Base-by-base conservation (phyloP, 140 eudicot genomes). In the Cichorium intybus region DNA sequence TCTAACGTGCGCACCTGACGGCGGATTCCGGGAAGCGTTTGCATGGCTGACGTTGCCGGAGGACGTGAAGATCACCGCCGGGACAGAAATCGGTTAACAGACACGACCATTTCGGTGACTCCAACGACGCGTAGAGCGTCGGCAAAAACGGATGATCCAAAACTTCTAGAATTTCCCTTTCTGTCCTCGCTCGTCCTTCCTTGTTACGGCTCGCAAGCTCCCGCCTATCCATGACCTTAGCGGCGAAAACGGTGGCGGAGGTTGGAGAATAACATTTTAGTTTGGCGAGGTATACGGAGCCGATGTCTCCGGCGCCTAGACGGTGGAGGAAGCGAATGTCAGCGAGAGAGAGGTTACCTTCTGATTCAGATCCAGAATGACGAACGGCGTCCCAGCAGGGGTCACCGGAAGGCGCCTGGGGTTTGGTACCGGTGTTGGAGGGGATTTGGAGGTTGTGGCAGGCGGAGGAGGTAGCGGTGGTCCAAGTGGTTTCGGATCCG, bases 261-360 rank as follows among this genome's bases (percentile, higher is more conserved):
- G 43, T 16, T 21, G 56, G 72, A 12, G 51, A 34, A 10, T 69
- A 33, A 21, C 49, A 50, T 46, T 87, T 91, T 24, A 91, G 77
- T 52, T 85, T 84, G 0, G 95, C 86, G 0, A 91, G 69, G 95
- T 77, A 91, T 17, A 91, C 97, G 14, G 95, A 80, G 53, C 97
- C 96, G 61, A 91, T 91, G 75, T 91, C 97, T 6, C 97, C 97
- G 73, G 96, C 68, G 70, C 97, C 97, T 51, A 91, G 88, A 27
- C 90, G 90, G 67, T 72, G 78, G 82, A 91, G 74, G 88, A 91
- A 91, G 7, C 80, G 87, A 60, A 91, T 70, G 77, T 87, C 86
- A 22, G 90, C 4, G 62, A 91, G 64, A 31, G 95, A 66, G 54
- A 79, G 70, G 10, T 18, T 61, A 28, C 28, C 22, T 46, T 70